Evolutionary conservation across 805 yeast genomes (phyloP), one percentile per base, ranked within the genome.

Genomic region (Monosporozyma solicola): DNA sequence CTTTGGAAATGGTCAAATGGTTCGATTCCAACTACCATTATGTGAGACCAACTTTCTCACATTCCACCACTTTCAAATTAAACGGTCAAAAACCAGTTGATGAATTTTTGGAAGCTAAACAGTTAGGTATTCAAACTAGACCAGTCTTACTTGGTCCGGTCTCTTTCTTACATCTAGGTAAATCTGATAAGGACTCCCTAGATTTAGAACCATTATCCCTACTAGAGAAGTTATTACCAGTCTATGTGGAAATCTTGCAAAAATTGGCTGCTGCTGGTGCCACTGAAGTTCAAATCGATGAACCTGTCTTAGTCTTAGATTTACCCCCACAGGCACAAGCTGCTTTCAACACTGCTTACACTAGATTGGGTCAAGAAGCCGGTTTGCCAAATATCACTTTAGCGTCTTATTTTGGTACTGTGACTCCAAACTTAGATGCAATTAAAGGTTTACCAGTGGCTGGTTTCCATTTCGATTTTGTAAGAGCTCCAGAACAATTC

Each of bases 1-100:
- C 99, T 67, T 82, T 89, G 72, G 96, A 94, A 83, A 94, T 94
- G 99, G 99, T 94, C 66, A 94, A 94, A 82, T 94, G 99, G 99
- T 94, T 94, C 67, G 99, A 94, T 77, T 87, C 97, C 61, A 94
- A 94, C 89, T 94, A 94, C 88, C 99, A 94, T 78, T 94, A 94
- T 75, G 98, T 94, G 69, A 88, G 99, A 82, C 99, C 99, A 75
- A 94, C 99, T 63, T 91, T 94, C 81, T 87, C 96, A 54, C 84
- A 90, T 80, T 80, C 89, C 64, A 92, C 97, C 60, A 84, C 84
- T 69, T 94, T 94, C 87, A 91, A 94, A 80, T 86, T 94, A 74
- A 89, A 85, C 75, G 95, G 96, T 70, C 78, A 84, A 68, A 94
- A 94, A 81, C 98, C 99, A 69, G 94, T 94, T 66, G 96, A 85